phyloP scores from a whole-genome alignment of 257 asterid genomes.

The Solanum clarkiae region DNA sequence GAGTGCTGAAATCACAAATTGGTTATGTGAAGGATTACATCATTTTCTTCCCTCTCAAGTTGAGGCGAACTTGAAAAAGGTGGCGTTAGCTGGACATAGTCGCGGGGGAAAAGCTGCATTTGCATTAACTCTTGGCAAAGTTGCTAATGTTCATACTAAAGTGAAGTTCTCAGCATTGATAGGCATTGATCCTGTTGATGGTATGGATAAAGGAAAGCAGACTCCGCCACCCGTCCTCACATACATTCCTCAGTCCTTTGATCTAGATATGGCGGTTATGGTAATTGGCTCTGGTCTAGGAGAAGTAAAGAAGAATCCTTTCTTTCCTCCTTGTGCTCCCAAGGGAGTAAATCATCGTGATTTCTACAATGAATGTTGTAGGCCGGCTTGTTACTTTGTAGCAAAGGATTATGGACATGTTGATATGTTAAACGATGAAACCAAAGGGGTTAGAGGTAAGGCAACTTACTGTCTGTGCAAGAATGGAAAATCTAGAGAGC shows the following conservation, averaged over 20 bases:
- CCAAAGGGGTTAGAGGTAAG: conserved; percentile 64
- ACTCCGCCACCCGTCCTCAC: conserved; percentile 71
- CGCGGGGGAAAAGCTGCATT: conserved; percentile 89
- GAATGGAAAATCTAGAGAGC: conserved; percentile 55
- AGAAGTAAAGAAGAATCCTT: conserved; percentile 40
- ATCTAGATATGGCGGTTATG: conserved; percentile 35
- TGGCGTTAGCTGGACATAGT: conserved; percentile 76
- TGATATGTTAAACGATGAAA: conserved; percentile 75
- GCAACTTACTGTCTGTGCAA: conserved; percentile 57
- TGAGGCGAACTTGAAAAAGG: conserved; percentile 33
- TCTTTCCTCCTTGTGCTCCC: conserved; percentile 84
- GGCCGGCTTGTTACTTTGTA: conserved; percentile 51
- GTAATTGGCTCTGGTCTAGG: conserved; percentile 80
- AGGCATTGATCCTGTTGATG: conserved; percentile 88
- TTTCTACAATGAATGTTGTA: conserved; percentile 54
- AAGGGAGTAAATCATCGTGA: conserved; percentile 77
- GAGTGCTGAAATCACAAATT: conserved; percentile 45
- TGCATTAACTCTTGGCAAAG: conserved; percentile 32
- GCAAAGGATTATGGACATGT: conserved; percentile 79
- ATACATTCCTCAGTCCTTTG: conserved; percentile 51
- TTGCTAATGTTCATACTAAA: background rate
- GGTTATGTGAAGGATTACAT: conserved; percentile 44
- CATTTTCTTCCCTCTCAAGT: conserved; percentile 51
- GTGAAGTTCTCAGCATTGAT: conserved; percentile 57
- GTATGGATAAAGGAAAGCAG: conserved; percentile 52